Evolutionary conservation across 2,329 filamentous ascomycete species (phyloP), one percentile per base, ranked within the genome.

Genomic region (Aspergillus sp.): DNA sequence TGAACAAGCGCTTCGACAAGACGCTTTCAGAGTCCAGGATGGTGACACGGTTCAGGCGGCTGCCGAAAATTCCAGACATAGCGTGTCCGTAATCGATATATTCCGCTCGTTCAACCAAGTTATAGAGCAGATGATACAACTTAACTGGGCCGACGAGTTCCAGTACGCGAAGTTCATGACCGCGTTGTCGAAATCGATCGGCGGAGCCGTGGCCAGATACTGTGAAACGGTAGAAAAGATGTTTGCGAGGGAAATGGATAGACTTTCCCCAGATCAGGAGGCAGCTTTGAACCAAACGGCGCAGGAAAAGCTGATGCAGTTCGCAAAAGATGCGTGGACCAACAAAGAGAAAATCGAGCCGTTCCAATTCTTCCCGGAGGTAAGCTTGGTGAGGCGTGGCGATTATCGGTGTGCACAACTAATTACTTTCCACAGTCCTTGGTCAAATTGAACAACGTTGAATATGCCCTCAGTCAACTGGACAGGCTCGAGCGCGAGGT

Each of bases 161-260:
- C 93, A 96, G 64, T 90, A 96, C 71, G 93, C 95, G 39, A 91
- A 93, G 61, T 99, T 99, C 76, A 98, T 98, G 93, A 99, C 95
- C 15, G 86, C 91, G 2, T 80, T 97, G 15, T 88, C 93, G 13
- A 96, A 92, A 67, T 88, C 89, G 0, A 91, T 98, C 59, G 89
- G 93, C 2, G 82, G 85, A 47, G 93, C 91, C 17, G 85, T 99
- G 48, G 88, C 90, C 12, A 86, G 87, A 64, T 99, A 99, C 72
- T 99, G 95, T 71, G 95, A 99, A 70, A 80, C 93, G 45, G 81
- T 98, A 24, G 95, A 98, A 67, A 86, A 89, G 64, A 86, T 85
- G 62, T 99, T 99, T 68, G 83, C 84, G 32, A 89, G 85, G 69
- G 95, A 99, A 72, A 97, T 99, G 93, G 93, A 98, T 69, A 85